These are phyloP conservation scores for Magnusiomyces magnusii DNA, from an alignment of 1,139 yeast genomes.

Conservation along the genomic window DNA sequence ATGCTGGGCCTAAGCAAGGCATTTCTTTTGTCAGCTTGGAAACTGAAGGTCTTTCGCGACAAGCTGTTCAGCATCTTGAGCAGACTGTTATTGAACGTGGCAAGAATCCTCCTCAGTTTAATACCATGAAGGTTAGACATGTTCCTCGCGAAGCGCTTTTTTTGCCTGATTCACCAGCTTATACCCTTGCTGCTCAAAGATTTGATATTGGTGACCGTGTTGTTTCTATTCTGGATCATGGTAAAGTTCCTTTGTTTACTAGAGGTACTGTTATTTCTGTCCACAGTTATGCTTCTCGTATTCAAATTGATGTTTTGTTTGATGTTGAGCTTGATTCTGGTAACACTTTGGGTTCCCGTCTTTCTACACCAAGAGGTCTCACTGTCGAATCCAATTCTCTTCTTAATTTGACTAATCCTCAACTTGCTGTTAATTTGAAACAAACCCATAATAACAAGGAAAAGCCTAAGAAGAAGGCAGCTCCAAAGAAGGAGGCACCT, in stretches of 20 bases:
- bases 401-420: conserved; percentile 66
- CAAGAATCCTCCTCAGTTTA: conserved; percentile 20
- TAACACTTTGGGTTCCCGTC: conserved; percentile 67
- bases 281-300: conserved; percentile 49
- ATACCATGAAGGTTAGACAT: conserved; percentile 49
- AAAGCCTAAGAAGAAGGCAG: background rate
- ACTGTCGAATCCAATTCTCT: conserved; percentile 76
- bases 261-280: conserved; percentile 90
- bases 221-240: conserved; percentile 75
- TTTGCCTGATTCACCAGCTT: conserved; percentile 66
- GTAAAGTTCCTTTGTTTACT: conserved; percentile 80
- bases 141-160: conserved; percentile 83
- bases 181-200: conserved; percentile 63
- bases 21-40: conserved; percentile 65
- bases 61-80: conserved; percentile 64
- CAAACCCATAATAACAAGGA: background rate
- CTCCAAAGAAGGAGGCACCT: conserved; percentile 7
- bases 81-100: conserved; percentile 43
- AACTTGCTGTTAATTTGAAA: conserved; percentile 46
- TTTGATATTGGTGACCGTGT: conserved; percentile 89
- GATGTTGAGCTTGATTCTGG: conserved; percentile 82
- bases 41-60: conserved; percentile 68
- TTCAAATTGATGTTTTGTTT: conserved; percentile 65
- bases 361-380: conserved; percentile 72
- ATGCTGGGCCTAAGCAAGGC: conserved; percentile 39